phyloP scores from a whole-genome alignment of 306 rosid species.

The Corylus avellana region DNA sequence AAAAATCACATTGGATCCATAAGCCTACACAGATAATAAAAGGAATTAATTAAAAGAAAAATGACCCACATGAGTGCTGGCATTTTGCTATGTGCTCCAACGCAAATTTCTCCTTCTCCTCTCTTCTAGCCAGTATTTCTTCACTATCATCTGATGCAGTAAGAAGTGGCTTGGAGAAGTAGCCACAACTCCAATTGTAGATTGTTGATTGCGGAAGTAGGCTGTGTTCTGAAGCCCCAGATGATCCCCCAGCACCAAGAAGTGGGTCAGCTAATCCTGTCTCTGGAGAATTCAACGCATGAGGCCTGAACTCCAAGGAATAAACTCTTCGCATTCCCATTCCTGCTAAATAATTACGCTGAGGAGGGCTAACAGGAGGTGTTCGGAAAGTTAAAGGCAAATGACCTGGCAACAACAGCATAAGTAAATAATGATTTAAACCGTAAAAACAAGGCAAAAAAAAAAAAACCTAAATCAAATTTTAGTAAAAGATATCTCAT shows the following conservation, averaged over 20 bases:
- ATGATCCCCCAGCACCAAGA: constrained; percentile 63
- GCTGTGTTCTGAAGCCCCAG: constrained; percentile 73
- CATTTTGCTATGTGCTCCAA: constrained; percentile 90
- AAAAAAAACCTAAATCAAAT: background rate
- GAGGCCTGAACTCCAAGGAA: constrained; percentile 92
- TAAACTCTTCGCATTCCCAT: constrained; percentile 75
- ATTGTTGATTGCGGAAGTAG: constrained; percentile 89
- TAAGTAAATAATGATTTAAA: background rate
- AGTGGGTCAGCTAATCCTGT: constrained; percentile 95
- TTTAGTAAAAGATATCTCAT: constrained; percentile 5
- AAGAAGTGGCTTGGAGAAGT: constrained; percentile 92
- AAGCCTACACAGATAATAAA: background rate
- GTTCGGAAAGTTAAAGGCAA: constrained; percentile 88
- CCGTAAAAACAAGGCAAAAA: background rate
- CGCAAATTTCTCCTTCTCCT: constrained; percentile 84
- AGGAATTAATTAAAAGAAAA: background rate
- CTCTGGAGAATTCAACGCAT: constrained; percentile 75
- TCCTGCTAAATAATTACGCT: constrained; percentile 73
- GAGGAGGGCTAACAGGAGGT: constrained; percentile 99
- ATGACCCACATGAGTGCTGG: constrained; percentile 79
- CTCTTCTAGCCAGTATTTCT: constrained; percentile 71
- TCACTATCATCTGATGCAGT: constrained; percentile 70
- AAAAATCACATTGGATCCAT: constrained; percentile 12
- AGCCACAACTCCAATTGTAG: constrained; percentile 96
- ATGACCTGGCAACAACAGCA: constrained; percentile 61